These are phyloP conservation scores for Trametes coccinea DNA, from an alignment of 768 basidiomycete species.

Conservation along the genomic window DNA sequence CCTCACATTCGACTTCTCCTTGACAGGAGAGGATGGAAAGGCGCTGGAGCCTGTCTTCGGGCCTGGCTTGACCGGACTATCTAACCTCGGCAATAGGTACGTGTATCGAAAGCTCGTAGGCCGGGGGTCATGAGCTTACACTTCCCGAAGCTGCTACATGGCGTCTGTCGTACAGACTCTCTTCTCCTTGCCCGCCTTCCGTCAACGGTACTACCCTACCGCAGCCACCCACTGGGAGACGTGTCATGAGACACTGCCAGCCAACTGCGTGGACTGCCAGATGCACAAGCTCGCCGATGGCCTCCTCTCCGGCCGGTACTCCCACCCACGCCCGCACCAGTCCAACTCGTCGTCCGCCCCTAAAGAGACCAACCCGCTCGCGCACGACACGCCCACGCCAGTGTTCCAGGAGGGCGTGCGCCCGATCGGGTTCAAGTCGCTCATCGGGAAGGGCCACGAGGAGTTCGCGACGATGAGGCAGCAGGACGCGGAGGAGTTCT, in stretches of 20 bases:
- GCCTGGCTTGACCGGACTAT: conserved; percentile 82
- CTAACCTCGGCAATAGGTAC: conserved; percentile 90
- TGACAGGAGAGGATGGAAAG: conserved; percentile 83
- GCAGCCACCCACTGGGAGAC: conserved; percentile 53
- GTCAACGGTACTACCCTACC: conserved; percentile 60
- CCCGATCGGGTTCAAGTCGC: conserved; percentile 81
- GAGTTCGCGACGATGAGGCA: conserved; percentile 97
- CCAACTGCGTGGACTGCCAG: conserved; percentile 92
- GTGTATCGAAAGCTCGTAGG: conserved; percentile 2
- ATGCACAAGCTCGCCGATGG: conserved; percentile 92
- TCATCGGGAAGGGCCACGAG: conserved; percentile 89
- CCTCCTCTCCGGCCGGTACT: conserved; percentile 89
- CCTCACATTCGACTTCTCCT: conserved; percentile 89
- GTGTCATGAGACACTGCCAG: conserved; percentile 71
- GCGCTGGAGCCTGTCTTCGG: conserved; percentile 89
- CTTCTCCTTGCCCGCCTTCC: conserved; percentile 80
- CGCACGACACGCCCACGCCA: conserved; percentile 42
- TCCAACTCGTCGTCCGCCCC: conserved; percentile 23
- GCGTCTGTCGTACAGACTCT: conserved; percentile 88
- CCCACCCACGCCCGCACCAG: conserved; percentile 51
- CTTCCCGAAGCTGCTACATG: conserved; percentile 83
- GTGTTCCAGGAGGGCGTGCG: conserved; percentile 84
- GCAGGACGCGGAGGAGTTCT: conserved; percentile 96
- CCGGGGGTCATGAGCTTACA: background rate
- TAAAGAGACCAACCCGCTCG: conserved; percentile 34